These are phyloP conservation scores for Scedosporium minutisporum DNA, from an alignment of 2,329 filamentous ascomycete genomes.

Conservation along the genomic window DNA sequence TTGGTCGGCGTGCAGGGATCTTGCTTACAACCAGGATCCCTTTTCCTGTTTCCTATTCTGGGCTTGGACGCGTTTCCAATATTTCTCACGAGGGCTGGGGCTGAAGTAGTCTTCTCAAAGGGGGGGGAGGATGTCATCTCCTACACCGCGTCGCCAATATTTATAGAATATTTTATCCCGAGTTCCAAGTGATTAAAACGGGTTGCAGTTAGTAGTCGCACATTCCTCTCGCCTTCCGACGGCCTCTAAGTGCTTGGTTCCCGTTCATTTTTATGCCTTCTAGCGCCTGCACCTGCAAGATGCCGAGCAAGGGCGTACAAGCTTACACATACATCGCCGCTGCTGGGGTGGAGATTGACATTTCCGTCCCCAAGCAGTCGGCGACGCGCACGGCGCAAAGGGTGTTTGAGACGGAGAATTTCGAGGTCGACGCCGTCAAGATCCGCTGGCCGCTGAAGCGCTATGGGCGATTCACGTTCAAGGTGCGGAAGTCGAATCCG, in stretches of 20 bases:
- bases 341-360: constrained; percentile 27
- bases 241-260: not conserved
- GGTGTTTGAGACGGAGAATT: constrained; percentile 25
- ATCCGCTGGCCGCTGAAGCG: constrained; percentile 32
- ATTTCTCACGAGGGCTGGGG: not conserved
- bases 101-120: not conserved
- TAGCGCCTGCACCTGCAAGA: constrained; percentile 12
- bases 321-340: constrained; percentile 28
- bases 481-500: constrained; percentile 24
- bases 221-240: not conserved
- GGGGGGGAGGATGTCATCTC: not conserved
- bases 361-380: constrained; percentile 29
- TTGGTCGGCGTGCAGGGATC: too few relatives aligned
- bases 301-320: constrained; percentile 32
- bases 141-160: not conserved
- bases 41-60: too few relatives aligned
- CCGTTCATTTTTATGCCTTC: not conserved
- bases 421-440: constrained; percentile 35
- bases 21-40: too few relatives aligned
- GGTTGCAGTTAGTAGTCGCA: too few relatives aligned
- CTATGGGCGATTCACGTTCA: constrained; percentile 32
- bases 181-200: not conserved
- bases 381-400: constrained; percentile 22
- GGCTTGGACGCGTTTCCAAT: not conserved
- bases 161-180: not conserved